These are phyloP conservation scores for Pythium aphanidermatum DNA, from an alignment of 352 stramenopile genomes.

Conservation along the genomic window DNA sequence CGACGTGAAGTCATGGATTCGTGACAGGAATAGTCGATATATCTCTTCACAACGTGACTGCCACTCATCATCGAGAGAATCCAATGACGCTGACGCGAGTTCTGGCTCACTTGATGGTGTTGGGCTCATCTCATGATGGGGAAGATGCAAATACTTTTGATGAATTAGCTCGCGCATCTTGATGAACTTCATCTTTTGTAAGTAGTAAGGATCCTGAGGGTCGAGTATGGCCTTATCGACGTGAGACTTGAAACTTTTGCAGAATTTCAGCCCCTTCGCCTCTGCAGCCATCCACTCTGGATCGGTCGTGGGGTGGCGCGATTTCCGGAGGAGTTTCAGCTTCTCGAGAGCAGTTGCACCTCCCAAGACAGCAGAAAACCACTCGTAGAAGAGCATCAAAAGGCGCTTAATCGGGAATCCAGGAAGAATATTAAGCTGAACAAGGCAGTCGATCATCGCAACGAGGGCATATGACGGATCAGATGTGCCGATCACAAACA, in stretches of 20 bases:
- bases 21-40: conserved; percentile 66
- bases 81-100: conserved; percentile 33
- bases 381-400: conserved; percentile 66
- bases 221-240: conserved; percentile 41
- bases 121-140: conserved; percentile 52
- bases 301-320: conserved; percentile 32
- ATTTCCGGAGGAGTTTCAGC: conserved; percentile 44
- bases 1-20: conserved; percentile 62
- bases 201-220: conserved; percentile 55
- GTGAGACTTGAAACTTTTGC: conserved; percentile 70
- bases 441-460: conserved; percentile 67
- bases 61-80: conserved; percentile 68
- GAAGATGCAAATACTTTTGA: conserved; percentile 62
- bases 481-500: conserved; percentile 57
- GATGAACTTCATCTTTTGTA: conserved; percentile 69
- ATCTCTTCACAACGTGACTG: conserved; percentile 54
- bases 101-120: conserved; percentile 36
- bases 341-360: conserved; percentile 40
- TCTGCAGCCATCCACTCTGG: conserved; percentile 42
- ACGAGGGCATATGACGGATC: conserved; percentile 51
- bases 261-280: conserved; percentile 36
- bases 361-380: conserved; percentile 53
- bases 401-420: conserved; percentile 77
- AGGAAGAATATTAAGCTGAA: conserved; percentile 60
- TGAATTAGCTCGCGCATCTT: conserved; percentile 60